Evolutionary conservation across 139 green algal genomes (phyloP), one percentile per base, ranked within the genome.

Genomic region (Haematococcus sp.): DNA sequence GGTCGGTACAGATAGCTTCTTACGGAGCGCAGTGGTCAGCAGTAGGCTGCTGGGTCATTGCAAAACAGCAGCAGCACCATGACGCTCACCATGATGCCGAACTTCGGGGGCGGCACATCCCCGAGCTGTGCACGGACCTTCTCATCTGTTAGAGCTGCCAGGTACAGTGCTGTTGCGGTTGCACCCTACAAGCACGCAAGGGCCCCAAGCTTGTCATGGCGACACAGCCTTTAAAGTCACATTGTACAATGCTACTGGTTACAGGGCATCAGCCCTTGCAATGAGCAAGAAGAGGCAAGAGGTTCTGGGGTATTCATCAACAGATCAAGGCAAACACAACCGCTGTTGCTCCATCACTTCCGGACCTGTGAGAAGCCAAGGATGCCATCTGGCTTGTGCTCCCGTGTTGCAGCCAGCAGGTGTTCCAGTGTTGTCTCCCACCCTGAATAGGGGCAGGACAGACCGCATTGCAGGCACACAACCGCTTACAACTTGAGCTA

Each of bases 301-400:
- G n/a, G n/a, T n/a, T n/a, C n/a, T n/a, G n/a, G n/a, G n/a, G n/a
- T n/a, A n/a, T n/a, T n/a, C n/a, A n/a, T n/a, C n/a, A n/a, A n/a
- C n/a, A 33, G 7, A 34, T 17, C 28, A 35, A 61, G 52, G 11
- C 52, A 7, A 28, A 61, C 52, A 61, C 52, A 27, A 20, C 19
- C 22, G 52, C 23, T 11, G 9, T 5, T 7, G 22, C 11, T 11
- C 20, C 52, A 61, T 61, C 22, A 4, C 40, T 11, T 49, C 40
- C 40, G 11, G 7, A 49, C 58, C 58, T 65, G 58, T 34, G 25
- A 43, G 58, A 65, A 65, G 58, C 58, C 58, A n/a, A 65, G 58
- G 20, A 65, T 22, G 25, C 58, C 58, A n/a, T 65, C 58, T 19
- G 58, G 58, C 27, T 65, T n/a, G 27, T 65, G 58, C 27, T 65